These are phyloP conservation scores for Juncus inflexus DNA, from an alignment of 176 grass and related monocot genomes.

Conservation along the genomic window DNA sequence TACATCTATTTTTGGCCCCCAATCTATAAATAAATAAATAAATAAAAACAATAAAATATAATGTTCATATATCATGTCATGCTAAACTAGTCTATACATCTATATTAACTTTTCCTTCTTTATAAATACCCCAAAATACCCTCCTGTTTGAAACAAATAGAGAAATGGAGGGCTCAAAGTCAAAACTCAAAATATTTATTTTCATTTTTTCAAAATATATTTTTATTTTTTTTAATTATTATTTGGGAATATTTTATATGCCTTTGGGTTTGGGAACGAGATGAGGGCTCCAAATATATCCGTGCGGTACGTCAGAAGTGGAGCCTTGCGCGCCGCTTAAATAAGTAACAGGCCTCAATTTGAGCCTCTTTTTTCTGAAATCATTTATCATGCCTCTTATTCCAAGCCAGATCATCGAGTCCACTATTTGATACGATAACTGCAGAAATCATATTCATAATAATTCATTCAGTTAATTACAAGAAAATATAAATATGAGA, in stretches of 20 bases:
- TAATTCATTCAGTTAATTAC: not conserved
- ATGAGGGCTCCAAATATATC: conserved; percentile 86
- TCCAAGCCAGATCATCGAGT: conserved; percentile 84
- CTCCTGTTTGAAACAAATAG: too few species aligned
- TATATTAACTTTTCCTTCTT: not conserved
- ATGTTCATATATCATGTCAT: too few species aligned
- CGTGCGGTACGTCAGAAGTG: conserved; percentile 64
- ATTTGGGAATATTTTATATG: conserved; percentile 10
- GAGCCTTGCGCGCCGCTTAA: conserved; percentile 63
- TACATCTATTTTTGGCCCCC: conserved; percentile 65
- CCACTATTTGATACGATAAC: conserved; percentile 84
- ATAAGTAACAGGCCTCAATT: conserved; percentile 72
- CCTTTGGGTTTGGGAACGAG: conserved; percentile 89
- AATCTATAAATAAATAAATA: conserved; percentile 41
- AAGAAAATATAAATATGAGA: not conserved
- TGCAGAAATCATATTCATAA: conserved; percentile 36
- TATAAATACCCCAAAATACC: conserved; percentile 1
- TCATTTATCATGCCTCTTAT: conserved; percentile 90
- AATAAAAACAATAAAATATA: conserved; percentile 6
- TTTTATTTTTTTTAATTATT: conserved; percentile 14
- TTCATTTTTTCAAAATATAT: too few species aligned
- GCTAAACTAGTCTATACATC: not conserved
- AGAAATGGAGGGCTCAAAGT: too few species aligned
- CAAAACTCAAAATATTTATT: too few species aligned
- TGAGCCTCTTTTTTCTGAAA: conserved; percentile 62